phyloP scores from a whole-genome alignment of 75 land plant genomes.

The Sequoiadendron giganteum region DNA sequence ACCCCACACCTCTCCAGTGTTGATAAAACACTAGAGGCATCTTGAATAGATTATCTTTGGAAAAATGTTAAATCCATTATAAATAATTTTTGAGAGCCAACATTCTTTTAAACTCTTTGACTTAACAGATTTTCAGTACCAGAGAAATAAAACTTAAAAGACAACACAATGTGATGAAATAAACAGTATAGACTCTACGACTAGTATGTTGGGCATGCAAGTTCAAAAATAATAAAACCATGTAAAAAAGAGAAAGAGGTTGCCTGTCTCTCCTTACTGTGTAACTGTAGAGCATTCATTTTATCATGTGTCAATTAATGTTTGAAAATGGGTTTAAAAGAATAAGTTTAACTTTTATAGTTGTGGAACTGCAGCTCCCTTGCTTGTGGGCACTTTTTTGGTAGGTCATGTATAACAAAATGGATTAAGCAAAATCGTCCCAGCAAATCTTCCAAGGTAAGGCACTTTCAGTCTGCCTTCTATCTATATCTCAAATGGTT shows the following conservation, averaged over 20 bases:
- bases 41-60: neutral
- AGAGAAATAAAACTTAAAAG: neutral
- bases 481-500: neutral
- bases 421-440: neutral
- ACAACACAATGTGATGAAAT: neutral
- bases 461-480: neutral
- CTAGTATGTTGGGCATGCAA: neutral
- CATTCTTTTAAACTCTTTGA: neutral
- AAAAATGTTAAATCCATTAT: neutral
- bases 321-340: neutral
- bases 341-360: neutral
- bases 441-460: neutral
- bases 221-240: neutral
- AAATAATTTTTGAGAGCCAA: neutral
- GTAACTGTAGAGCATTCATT: neutral
- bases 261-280: neutral
- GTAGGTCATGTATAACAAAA: neutral
- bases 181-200: neutral
- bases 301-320: neutral
- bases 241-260: neutral
- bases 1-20: too few relatives aligned
- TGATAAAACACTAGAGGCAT: too few relatives aligned
- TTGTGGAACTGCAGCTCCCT: slow-evolving; percentile 1
- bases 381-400: slow-evolving; percentile 1
- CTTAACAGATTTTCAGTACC: neutral